These are phyloP conservation scores for Calvatia gigantea DNA, from an alignment of 768 basidiomycete genomes.

Conservation along the genomic window DNA sequence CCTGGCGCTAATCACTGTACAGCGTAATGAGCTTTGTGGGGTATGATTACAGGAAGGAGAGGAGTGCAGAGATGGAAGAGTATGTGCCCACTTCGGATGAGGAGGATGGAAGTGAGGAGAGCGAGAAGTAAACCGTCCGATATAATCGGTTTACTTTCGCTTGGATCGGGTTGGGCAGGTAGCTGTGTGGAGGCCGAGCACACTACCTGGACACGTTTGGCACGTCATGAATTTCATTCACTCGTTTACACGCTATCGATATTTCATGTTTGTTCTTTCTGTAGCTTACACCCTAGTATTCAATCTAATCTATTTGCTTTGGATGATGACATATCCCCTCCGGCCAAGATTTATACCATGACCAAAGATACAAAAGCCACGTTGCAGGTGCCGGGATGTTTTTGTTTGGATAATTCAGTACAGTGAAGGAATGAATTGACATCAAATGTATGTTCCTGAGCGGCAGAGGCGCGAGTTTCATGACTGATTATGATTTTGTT, in stretches of 20 bases:
- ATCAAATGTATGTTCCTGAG: neutral
- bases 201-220: neutral
- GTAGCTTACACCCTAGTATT: conserved; percentile 6
- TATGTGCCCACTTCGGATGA: conserved; percentile 2
- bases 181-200: neutral
- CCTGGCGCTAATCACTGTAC: neutral
- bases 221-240: neutral
- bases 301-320: neutral
- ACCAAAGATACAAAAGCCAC: neutral
- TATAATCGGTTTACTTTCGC: neutral
- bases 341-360: neutral
- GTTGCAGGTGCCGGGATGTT: too few species aligned
- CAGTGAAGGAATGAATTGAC: neutral
- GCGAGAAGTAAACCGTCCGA: neutral
- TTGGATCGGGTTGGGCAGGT: neutral
- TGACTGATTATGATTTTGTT: neutral
- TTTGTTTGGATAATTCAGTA: too few species aligned
- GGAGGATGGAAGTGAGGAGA: conserved; percentile 6
- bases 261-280: neutral
- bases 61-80: conserved; percentile 8
- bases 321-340: neutral
- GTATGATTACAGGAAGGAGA: conserved; percentile 26
- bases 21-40: conserved; percentile 38
- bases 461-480: neutral
- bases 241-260: neutral